Evolutionary conservation across 352 stramenopile genomes (phyloP), one percentile per base, ranked within the genome.

Genomic region (Globisporangium canariense): DNA sequence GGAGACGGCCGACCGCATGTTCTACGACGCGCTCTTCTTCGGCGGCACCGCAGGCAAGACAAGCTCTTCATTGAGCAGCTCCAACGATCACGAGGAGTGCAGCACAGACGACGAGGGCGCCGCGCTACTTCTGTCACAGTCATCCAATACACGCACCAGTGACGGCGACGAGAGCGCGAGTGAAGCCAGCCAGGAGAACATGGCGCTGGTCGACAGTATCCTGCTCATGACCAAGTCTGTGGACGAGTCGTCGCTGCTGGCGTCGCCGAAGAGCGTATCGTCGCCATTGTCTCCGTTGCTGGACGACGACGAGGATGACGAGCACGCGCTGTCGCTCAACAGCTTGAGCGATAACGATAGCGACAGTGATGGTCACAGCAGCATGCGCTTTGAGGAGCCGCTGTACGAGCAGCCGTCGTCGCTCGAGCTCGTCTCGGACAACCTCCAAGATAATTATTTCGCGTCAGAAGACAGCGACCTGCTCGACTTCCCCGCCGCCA

Each of bases 201-300:
- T 82, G 59, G 83, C 79, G 54, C 74, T 92, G 5, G 76, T 92
- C 5, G 83, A 92, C 69, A 88, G 83, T 62, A 89, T 92, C 51
- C 57, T 92, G 73, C 79, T 87, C 45, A 89, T 89, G 83, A 82
- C 80, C 47, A 89, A 89, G 67, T 77, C 79, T 3, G 79, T 89
- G 43, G 75, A 88, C 55, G 77, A 86, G 50, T 79, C 73, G 22
- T 79, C 73, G 55, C 59, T 85, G 55, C 64, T 88, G 32, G 76
- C 73, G 25, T 92, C 81, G 0, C 80, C 83, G 20, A 82, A 86
- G 73, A 91, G 83, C 58, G 80, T 88, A 43, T 73, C 70, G 16
- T 85, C 78, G 22, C 83, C 77, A 34, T 76, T 78, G 1, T 72
- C 74, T 14, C 77, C 77, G 10, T 72, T 75, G 11, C 73, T 82